A percentile compares a stretch with the other conserved stretches of the same genome.
Evolutionary conservation across 805 yeast species (phyloP).

Genomic region (Wickerhamiella azymoides): DNA sequence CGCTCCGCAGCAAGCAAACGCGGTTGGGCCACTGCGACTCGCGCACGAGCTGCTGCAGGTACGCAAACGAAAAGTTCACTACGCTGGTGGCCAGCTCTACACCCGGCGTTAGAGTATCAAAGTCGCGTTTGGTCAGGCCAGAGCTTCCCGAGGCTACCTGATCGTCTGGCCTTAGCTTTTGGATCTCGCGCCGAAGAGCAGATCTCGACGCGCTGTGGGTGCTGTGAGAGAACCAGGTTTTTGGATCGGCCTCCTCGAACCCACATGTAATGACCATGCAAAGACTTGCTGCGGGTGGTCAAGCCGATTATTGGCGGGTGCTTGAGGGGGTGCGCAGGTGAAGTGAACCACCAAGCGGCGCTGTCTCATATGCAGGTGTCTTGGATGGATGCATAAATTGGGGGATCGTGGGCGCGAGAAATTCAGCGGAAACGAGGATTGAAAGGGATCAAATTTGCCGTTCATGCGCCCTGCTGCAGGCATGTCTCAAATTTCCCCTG

Average conservation of each 20-base stretch:
- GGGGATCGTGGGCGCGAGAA: too few relatives aligned
- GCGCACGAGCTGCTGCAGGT: constrained; percentile 27
- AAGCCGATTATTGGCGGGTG: too few relatives aligned
- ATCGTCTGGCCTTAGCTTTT: background rate
- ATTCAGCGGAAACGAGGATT: too few relatives aligned
- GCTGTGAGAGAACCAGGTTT: background rate
- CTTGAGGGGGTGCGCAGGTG: too few relatives aligned
- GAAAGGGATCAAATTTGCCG: too few relatives aligned
- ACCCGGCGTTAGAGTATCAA: constrained; percentile 42
- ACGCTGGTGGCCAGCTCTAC: constrained; percentile 69
- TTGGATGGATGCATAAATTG: too few relatives aligned
- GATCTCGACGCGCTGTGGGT: background rate
- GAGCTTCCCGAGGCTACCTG: background rate
- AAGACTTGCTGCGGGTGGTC: background rate
- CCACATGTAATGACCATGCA: constrained; percentile 9
- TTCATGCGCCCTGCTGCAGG: too few relatives aligned
- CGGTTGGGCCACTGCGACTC: background rate
- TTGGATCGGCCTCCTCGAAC: constrained; percentile 9
- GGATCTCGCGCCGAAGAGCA: background rate
- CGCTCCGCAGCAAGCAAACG: background rate
- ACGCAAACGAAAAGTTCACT: constrained; percentile 48
- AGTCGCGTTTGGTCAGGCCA: constrained; percentile 26
- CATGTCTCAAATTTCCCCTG: too few relatives aligned
- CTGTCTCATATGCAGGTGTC: too few relatives aligned
- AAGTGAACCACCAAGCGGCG: too few relatives aligned